Evolutionary conservation across 2,329 filamentous ascomycete species (phyloP).

Genomic region (Rutstroemia sp.): DNA sequence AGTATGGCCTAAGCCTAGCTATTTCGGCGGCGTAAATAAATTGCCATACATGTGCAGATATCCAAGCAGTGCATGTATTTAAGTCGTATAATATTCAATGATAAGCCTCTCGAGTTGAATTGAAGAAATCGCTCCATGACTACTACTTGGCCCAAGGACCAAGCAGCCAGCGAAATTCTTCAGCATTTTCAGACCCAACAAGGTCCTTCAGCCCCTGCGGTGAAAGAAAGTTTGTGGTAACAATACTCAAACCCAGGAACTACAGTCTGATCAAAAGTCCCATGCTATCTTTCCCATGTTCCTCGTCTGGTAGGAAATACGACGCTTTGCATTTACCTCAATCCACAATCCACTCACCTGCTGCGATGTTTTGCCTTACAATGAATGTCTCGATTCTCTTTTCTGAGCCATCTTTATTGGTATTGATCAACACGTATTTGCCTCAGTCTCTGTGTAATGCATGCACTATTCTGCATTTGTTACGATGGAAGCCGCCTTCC

Average conservation of each 20-base stretch:
- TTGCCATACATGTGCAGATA: too few relatives aligned
- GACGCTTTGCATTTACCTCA: slow-evolving; percentile 61
- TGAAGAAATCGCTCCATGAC: background rate
- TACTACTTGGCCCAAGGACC: slow-evolving; percentile 25
- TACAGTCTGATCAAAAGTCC: slow-evolving; percentile 58
- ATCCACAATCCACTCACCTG: slow-evolving; percentile 62
- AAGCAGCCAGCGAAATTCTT: slow-evolving; percentile 41
- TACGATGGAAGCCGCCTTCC: slow-evolving; percentile 56
- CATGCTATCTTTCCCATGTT: slow-evolving; percentile 30
- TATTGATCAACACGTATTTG: slow-evolving; percentile 57
- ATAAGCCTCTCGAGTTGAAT: background rate
- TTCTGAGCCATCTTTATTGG: slow-evolving; percentile 35
- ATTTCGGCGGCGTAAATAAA: too few relatives aligned
- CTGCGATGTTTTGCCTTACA: slow-evolving; percentile 49
- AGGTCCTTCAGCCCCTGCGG: slow-evolving; percentile 42
- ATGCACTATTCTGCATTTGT: slow-evolving; percentile 55
- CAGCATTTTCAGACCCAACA: slow-evolving; percentile 41
- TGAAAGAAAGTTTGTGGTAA: slow-evolving; percentile 61
- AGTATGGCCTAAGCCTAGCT: too few relatives aligned
- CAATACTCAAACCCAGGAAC: slow-evolving; percentile 60
- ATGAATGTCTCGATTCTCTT: slow-evolving; percentile 55
- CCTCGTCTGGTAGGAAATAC: slow-evolving; percentile 45
- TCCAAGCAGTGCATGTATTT: too few relatives aligned
- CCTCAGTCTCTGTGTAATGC: slow-evolving; percentile 57
- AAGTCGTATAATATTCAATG: too few relatives aligned